Evolutionary conservation across 2,329 filamentous ascomycete genomes (phyloP), one percentile per base, ranked within the genome.

Genomic region (Fusarium azukiicola): DNA sequence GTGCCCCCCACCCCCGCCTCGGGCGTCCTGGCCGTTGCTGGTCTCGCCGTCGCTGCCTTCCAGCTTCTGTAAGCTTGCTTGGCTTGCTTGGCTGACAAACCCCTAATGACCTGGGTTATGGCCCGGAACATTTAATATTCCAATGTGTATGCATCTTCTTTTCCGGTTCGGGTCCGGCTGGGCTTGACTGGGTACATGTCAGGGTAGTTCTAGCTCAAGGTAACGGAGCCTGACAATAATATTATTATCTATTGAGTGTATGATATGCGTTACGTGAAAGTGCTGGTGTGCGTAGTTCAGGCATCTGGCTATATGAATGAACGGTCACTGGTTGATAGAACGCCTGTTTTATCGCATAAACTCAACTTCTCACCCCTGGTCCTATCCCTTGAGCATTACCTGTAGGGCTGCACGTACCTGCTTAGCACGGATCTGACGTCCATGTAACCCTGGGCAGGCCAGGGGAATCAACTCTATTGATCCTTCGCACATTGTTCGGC

Each of bases 21-120:
- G 40, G 54, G 54, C 54, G 38, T 58, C 54, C 54, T 58, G 54
- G 54, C 54, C 9, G 54, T 21, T 58, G 54, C 54, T 21, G 32
- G 54, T 58, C 54, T 58, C n/a, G 54, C 54, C 54, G 32, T 40
- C 6, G 54, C 54, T 58, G 54, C 54, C 54, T 58, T 58, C 54
- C 54, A 58, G 66, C 71, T 69, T 72, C 70, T 72, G 36, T 72
- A 68, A 72, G 54, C 23, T 13, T 42, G 54, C 23, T 13, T 42
- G 36, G 58, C 54, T 44, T 49, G 23, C 23, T 32, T 47, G 44
- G 44, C 27, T 46, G 19, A 46, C 54, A 32, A 58, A 58, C 54
- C 54, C 54, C 54, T 67, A 47, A 67, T 67, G 63, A 67, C 44
- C 44, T 67, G 63, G 63, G 63, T 67, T 67, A 67, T 67, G 42